Evolutionary conservation across 192 early-diverging fungal species (phyloP).

Genomic region (Rhizophagus prolifer): DNA sequence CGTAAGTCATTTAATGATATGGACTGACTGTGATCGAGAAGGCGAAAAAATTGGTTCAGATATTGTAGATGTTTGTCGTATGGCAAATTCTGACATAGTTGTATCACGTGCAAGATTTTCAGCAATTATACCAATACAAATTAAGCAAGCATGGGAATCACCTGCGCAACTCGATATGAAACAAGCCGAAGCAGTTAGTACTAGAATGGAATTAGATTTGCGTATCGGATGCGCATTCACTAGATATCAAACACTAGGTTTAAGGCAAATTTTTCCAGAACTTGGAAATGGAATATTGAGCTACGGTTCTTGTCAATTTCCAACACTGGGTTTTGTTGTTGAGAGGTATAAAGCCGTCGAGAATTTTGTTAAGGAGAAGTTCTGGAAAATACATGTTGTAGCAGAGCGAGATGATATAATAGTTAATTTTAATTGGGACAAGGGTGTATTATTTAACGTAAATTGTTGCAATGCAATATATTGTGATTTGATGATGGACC

Average conservation of each 20-base stretch:
- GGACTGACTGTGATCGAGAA: conserved; percentile 99
- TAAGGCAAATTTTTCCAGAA: conserved; percentile 56
- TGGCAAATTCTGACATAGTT: conserved; percentile 60
- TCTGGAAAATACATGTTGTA: conserved; percentile 83
- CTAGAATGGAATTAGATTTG: conserved; percentile 85
- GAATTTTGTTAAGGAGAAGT: conserved; percentile 82
- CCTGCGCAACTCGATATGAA: conserved; percentile 62
- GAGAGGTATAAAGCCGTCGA: conserved; percentile 75
- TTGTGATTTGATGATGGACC: conserved; percentile 34
- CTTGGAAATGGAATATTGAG: conserved; percentile 67
- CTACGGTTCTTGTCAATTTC: conserved; percentile 96
- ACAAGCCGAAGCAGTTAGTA: conserved; percentile 79
- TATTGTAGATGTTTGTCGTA: conserved; percentile 64
- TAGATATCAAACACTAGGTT: conserved; percentile 80
- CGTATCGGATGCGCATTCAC: conserved; percentile 91
- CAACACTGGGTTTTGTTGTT: conserved; percentile 94
- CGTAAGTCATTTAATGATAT: conserved; percentile 80
- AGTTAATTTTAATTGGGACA: conserved; percentile 74
- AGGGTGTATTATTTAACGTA: conserved; percentile 73
- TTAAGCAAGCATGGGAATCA: conserved; percentile 11
- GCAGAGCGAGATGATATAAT: conserved; percentile 49
- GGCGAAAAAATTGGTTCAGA: conserved; percentile 94
- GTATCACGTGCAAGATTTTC: conserved; percentile 90
- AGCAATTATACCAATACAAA: conserved; percentile 60
- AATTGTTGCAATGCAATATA: conserved; percentile 45